A percentile compares a stretch with the other conserved stretches of the same genome.
These are phyloP conservation scores for Ceratocystis albifundus DNA, from an alignment of 2,329 filamentous ascomycete species.

Conservation along the genomic window DNA sequence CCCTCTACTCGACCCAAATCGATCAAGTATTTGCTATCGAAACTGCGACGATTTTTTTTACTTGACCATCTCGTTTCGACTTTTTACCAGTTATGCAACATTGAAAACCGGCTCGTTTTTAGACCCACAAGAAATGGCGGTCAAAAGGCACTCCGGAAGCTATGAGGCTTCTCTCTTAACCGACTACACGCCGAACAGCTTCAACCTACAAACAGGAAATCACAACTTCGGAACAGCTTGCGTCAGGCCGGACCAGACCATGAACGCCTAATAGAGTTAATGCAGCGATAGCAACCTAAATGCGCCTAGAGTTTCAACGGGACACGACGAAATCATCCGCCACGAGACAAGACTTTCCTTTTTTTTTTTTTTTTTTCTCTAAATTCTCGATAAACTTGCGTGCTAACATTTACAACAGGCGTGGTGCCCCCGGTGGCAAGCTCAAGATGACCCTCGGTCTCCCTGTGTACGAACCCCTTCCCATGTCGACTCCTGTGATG, in stretches of 20 bases:
- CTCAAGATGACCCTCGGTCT: constrained; percentile 99
- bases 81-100: background rate
- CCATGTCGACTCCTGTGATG: background rate
- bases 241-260: background rate
- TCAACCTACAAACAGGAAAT: too few species aligned
- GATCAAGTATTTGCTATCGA: background rate
- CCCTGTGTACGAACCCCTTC: constrained; percentile 67
- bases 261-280: background rate
- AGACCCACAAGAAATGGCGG: background rate
- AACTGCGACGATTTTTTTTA: background rate
- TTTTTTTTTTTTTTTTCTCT: constrained; percentile 6
- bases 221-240: too few species aligned
- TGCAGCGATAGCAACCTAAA: background rate
- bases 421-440: constrained; percentile 98
- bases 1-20: background rate
- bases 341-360: constrained; percentile 16
- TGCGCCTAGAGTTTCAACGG: background rate
- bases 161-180: background rate
- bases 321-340: constrained; percentile 10
- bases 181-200: background rate
- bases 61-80: background rate
- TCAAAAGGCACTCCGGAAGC: background rate
- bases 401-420: constrained; percentile 38
- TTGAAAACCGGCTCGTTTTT: background rate
- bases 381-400: constrained; percentile 27